A percentile compares a stretch with the other conserved stretches of the same genome.
Evolutionary conservation across 257 asterid genomes (phyloP).

Genomic region (Oldenlandia corymbosa): DNA sequence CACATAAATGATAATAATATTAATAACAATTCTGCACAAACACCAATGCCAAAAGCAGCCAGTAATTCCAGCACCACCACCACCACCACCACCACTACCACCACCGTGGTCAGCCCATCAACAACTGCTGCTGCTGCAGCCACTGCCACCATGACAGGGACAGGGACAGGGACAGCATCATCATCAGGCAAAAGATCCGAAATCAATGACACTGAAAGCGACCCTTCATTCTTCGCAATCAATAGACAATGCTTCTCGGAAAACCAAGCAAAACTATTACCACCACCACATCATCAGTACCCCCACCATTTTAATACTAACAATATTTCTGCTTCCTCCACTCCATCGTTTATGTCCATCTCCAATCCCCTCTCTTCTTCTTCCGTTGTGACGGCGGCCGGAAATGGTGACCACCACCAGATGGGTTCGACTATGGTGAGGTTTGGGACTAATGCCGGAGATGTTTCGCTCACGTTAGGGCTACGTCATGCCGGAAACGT

Average conservation of each 20-base stretch:
- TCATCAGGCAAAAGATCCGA: constrained; percentile 42
- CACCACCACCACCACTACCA: constrained; percentile 14
- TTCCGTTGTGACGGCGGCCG: constrained; percentile 6
- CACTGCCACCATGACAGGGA: constrained; percentile 18
- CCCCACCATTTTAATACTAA: too few species aligned
- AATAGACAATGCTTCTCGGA: constrained; percentile 48
- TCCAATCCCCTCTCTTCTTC: constrained; percentile 15
- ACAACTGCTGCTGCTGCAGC: constrained; percentile 20
- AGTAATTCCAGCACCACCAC: constrained; percentile 14
- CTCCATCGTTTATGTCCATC: constrained; percentile 7
- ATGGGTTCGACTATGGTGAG: constrained; percentile 52
- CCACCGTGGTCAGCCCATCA: constrained; percentile 21
- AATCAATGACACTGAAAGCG: constrained; percentile 46
- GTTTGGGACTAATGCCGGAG: constrained; percentile 71
- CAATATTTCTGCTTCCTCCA: constrained; percentile 8
- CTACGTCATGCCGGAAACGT: constrained; percentile 86
- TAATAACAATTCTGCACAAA: constrained; percentile 37
- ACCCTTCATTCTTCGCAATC: constrained; percentile 53
- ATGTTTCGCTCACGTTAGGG: constrained; percentile 94
- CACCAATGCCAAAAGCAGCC: constrained; percentile 37
- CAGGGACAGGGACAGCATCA: constrained; percentile 20
- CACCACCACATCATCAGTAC: not conserved
- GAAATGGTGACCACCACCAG: constrained; percentile 23
- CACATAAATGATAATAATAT: too few species aligned
- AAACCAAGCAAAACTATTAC: constrained; percentile 28